Conservation (phyloP, 2,329 filamentous ascomycete species). For the Aureobasidium sp. region DNA sequence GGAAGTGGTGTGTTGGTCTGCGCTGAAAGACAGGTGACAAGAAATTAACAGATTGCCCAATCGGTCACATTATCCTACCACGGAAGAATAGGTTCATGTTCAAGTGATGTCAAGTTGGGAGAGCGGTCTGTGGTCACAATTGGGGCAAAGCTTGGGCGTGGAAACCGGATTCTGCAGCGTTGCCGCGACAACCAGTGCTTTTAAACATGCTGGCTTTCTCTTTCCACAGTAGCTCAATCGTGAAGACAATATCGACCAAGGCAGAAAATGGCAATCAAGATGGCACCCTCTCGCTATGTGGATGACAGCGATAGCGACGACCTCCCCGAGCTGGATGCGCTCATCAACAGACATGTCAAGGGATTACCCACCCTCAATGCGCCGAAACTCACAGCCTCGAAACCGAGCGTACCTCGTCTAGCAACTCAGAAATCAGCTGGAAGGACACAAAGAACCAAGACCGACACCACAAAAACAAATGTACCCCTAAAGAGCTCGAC, state of each 20-base stretch:
- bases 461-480: neutral
- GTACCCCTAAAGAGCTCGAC: neutral
- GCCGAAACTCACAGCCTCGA: conserved; percentile 1
- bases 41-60: neutral
- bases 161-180: neutral
- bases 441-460: neutral
- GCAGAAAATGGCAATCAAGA: conserved; percentile 3
- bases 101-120: neutral
- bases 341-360: conserved; percentile 16
- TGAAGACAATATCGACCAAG: neutral
- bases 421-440: neutral
- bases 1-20: neutral
- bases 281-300: neutral
- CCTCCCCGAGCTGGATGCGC: conserved; percentile 17
- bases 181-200: neutral
- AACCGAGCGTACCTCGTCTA: neutral
- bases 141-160: neutral
- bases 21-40: neutral
- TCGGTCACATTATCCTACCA: too few species aligned
- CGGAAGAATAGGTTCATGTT: neutral
- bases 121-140: neutral
- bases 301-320: conserved; percentile 9
- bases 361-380: neutral
- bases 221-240: neutral
- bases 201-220: conserved; percentile 1